phyloP scores from a whole-genome alignment of 192 early-diverging fungal genomes.

The Linderina pennispora region DNA sequence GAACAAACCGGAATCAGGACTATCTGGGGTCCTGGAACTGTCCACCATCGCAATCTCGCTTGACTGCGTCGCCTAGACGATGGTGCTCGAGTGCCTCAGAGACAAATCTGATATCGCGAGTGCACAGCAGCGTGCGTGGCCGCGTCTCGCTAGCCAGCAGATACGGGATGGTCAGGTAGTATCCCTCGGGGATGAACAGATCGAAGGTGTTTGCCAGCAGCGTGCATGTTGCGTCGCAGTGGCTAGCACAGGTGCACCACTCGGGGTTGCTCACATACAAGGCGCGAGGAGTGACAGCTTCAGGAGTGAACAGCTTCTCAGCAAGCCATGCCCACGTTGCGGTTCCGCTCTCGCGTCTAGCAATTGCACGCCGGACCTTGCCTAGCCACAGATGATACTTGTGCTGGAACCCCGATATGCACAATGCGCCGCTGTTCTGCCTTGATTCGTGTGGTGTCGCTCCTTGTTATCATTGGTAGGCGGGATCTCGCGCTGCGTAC shows the following conservation, averaged over 20 bases:
- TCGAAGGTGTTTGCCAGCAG: background rate
- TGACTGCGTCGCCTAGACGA: background rate
- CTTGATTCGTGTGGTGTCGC: background rate
- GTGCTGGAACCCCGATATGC: background rate
- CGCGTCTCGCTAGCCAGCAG: background rate
- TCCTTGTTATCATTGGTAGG: background rate
- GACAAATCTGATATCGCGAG: background rate
- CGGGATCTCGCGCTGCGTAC: background rate
- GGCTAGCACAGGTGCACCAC: background rate
- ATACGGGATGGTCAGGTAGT: background rate
- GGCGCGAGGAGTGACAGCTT: background rate
- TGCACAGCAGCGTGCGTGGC: background rate
- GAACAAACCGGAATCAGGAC: too few species aligned
- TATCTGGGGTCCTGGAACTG: too few species aligned
- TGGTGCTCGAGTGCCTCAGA: background rate
- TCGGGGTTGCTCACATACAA: background rate
- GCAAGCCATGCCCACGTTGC: background rate
- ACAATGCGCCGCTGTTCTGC: background rate
- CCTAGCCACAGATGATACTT: background rate
- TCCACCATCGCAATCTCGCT: too few species aligned
- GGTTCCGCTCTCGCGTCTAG: background rate
- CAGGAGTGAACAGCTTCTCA: background rate
- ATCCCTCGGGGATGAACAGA: background rate
- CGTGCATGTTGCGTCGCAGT: background rate
- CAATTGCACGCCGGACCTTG: background rate